Evolutionary conservation across 2,329 filamentous ascomycete genomes (phyloP).

Genomic region (Beauveria pseudobassiana): DNA sequence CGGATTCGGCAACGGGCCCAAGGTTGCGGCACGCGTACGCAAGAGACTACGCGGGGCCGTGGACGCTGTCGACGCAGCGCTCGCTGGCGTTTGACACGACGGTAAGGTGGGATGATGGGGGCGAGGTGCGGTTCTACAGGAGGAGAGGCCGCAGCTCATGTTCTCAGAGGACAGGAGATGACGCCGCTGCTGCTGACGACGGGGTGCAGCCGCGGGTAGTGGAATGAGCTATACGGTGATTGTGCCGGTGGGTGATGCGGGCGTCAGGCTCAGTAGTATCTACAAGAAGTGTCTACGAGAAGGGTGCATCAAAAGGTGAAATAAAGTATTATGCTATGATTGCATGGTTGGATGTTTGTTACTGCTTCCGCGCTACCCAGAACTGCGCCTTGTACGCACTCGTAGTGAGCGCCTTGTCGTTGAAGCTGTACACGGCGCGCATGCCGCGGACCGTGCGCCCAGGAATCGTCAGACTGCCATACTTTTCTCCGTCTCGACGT

Average conservation of each 20-base stretch:
- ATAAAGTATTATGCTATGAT: background rate
- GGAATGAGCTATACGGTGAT: slow-evolving; percentile 18
- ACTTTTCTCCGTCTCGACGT: slow-evolving; percentile 34
- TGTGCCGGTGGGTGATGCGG: slow-evolving; percentile 19
- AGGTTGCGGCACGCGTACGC: slow-evolving; percentile 23
- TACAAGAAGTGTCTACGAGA: too few relatives aligned
- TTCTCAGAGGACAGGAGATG: slow-evolving; percentile 39
- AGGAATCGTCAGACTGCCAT: slow-evolving; percentile 35
- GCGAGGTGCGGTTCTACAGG: slow-evolving; percentile 30
- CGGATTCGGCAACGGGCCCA: slow-evolving; percentile 18
- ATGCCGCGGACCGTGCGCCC: slow-evolving; percentile 34
- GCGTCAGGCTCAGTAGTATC: slow-evolving; percentile 11
- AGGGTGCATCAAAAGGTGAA: background rate
- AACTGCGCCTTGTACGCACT: slow-evolving; percentile 49
- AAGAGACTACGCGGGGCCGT: slow-evolving; percentile 20
- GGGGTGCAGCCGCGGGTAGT: slow-evolving; percentile 34
- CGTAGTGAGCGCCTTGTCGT: slow-evolving; percentile 39
- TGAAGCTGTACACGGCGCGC: slow-evolving; percentile 45
- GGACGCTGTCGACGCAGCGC: slow-evolving; percentile 20
- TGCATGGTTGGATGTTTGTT: background rate
- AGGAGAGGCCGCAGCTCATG: slow-evolving; percentile 41
- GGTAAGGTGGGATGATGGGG: slow-evolving; percentile 31
- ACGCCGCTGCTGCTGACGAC: slow-evolving; percentile 39
- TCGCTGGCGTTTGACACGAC: slow-evolving; percentile 22
- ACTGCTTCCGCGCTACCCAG: slow-evolving; percentile 37